Conservation (phyloP, 2,329 filamentous ascomycete genomes). For the Xylaria hypoxylon region DNA sequence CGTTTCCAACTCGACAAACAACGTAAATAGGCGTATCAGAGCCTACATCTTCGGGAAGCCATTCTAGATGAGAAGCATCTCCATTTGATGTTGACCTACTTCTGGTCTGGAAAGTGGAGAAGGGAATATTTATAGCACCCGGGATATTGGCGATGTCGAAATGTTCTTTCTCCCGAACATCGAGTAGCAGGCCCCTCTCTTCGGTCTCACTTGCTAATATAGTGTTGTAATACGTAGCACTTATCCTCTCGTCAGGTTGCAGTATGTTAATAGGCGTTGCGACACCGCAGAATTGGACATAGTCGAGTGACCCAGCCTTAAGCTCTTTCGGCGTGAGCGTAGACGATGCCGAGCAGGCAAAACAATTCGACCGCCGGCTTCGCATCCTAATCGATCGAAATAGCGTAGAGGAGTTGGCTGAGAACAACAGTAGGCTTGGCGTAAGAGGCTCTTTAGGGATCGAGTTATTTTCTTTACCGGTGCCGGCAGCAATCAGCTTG, state of each 20-base stretch:
- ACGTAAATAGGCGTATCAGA: constrained; percentile 71
- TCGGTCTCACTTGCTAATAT: constrained; percentile 34
- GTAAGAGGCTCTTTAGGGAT: constrained; percentile 40
- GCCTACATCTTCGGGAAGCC: constrained; percentile 56
- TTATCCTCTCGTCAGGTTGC: constrained; percentile 73
- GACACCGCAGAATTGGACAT: constrained; percentile 86
- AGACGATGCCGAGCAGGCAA: constrained; percentile 76
- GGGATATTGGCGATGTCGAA: constrained; percentile 82
- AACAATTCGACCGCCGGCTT: constrained; percentile 75
- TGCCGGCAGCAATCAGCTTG: constrained; percentile 74
- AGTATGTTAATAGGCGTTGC: constrained; percentile 67
- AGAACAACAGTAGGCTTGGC: constrained; percentile 61
- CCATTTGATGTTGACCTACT: constrained; percentile 38
- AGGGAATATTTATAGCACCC: constrained; percentile 80
- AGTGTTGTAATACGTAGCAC: constrained; percentile 68
- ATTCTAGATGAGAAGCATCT: constrained; percentile 46
- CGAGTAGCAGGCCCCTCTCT: constrained; percentile 71
- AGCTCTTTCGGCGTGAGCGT: constrained; percentile 73
- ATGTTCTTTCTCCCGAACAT: constrained; percentile 86
- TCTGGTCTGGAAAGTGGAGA: constrained; percentile 62
- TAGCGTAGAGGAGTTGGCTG: constrained; percentile 55
- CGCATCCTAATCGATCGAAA: constrained; percentile 84
- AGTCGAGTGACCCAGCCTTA: constrained; percentile 77
- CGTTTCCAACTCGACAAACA: constrained; percentile 80
- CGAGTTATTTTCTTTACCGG: constrained; percentile 41